phyloP scores from a whole-genome alignment of 2,329 filamentous ascomycete genomes.

The Alternaria viburni region DNA sequence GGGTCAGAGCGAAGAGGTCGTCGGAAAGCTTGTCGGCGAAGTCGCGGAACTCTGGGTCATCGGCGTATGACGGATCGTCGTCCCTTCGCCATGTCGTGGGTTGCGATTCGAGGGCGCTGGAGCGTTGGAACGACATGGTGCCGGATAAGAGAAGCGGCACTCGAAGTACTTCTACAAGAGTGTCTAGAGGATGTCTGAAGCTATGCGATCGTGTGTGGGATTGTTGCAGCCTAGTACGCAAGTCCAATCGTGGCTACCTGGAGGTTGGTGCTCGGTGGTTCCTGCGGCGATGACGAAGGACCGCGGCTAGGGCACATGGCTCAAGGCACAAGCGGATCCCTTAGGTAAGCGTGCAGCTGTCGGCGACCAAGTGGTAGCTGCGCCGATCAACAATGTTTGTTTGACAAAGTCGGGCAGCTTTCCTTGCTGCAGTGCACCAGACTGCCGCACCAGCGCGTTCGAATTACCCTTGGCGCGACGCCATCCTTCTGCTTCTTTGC shows the following conservation, averaged over 20 bases:
- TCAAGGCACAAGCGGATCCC: conserved; percentile 21
- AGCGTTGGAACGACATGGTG: conserved; percentile 88
- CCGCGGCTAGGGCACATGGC: conserved; percentile 22
- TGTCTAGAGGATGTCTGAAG: neutral
- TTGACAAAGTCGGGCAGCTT: conserved; percentile 26
- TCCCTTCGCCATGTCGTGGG: conserved; percentile 70
- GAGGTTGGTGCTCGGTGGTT: conserved; percentile 29
- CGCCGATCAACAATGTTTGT: conserved; percentile 32
- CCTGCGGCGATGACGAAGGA: conserved; percentile 38
- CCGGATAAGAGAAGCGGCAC: neutral
- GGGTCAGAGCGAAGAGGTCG: conserved; percentile 86
- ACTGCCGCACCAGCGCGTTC: conserved; percentile 14
- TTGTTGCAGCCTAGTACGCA: conserved; percentile 11
- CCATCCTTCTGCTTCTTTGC: conserved; percentile 13
- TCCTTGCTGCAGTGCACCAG: conserved; percentile 6
- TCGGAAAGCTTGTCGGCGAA: conserved; percentile 84
- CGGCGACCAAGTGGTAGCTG: conserved; percentile 21
- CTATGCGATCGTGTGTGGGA: conserved; percentile 10
- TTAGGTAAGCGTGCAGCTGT: conserved; percentile 23
- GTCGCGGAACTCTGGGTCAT: conserved; percentile 89
- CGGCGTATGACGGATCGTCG: conserved; percentile 77
- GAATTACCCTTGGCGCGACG: conserved; percentile 10
- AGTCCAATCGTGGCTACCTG: conserved; percentile 30
- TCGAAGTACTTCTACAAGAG: neutral
- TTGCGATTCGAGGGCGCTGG: conserved; percentile 83